Conservation (phyloP, 306 rosid species). For the Trifolium repens region DNA sequence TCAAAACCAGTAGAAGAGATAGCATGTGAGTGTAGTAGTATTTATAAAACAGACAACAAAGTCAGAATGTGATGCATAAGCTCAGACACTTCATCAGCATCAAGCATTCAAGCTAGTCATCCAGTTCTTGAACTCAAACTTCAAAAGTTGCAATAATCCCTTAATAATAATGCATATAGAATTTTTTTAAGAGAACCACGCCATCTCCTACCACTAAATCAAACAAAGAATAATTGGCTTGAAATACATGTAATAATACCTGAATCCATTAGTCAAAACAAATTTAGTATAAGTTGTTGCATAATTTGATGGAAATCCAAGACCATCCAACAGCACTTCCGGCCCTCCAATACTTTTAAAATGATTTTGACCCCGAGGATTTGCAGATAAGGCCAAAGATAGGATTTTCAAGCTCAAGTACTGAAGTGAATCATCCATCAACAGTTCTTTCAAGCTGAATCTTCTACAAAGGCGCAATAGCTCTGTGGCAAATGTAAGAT, state of each 20-base stretch:
- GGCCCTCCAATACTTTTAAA: slow-evolving; percentile 98
- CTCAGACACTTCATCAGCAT: slow-evolving; percentile 19
- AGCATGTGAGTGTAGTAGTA: slow-evolving; percentile 3
- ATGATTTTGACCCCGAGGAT: slow-evolving; percentile 93
- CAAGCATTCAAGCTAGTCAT: slow-evolving; percentile 7
- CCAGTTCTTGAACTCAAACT: slow-evolving; percentile 24
- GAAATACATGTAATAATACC: slow-evolving; percentile 59
- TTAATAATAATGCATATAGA: slow-evolving; percentile 2
- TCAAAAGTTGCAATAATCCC: slow-evolving; percentile 35
- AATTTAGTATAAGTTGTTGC: slow-evolving; percentile 51
- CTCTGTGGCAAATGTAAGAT: slow-evolving; percentile 63
- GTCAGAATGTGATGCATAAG: slow-evolving; percentile 24
- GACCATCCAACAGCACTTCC: slow-evolving; percentile 97
- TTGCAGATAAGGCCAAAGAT: slow-evolving; percentile 71
- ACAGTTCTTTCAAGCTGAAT: slow-evolving; percentile 84
- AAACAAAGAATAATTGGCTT: slow-evolving; percentile 27
- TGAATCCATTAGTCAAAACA: slow-evolving; percentile 54
- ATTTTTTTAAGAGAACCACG: slow-evolving; percentile 9
- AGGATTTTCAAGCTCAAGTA: slow-evolving; percentile 81
- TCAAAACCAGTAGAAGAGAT: slow-evolving; percentile 29
- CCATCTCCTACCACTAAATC: slow-evolving; percentile 30
- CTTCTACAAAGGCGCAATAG: slow-evolving; percentile 83
- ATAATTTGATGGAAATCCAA: slow-evolving; percentile 82
- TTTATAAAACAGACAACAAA: slow-evolving; percentile 32
- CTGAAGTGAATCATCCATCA: slow-evolving; percentile 75